These are phyloP conservation scores for Pestalotiopsis sp. DNA, from an alignment of 2,329 filamentous ascomycete species.

Conservation along the genomic window DNA sequence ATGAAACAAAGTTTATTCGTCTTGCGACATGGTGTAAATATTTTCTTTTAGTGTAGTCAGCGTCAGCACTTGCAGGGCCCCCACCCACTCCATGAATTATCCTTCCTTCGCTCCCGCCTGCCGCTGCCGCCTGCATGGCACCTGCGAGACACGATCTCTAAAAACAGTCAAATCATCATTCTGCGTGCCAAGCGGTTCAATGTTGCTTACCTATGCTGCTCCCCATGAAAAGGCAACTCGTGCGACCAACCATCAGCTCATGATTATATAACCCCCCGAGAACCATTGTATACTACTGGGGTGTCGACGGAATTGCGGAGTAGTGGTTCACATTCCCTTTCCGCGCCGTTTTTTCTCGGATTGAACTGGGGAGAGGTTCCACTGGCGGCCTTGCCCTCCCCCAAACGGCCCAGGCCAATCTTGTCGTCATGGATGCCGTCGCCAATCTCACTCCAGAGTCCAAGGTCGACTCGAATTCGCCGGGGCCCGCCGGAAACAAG, in stretches of 20 bases:
- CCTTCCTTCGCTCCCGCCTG: neutral
- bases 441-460: slow-evolving; percentile 6
- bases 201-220: neutral
- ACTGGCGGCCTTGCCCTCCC: neutral
- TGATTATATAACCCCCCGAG: neutral
- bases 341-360: neutral
- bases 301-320: neutral
- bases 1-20: neutral
- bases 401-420: neutral
- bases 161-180: neutral
- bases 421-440: slow-evolving; percentile 8
- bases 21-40: neutral
- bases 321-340: neutral
- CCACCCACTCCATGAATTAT: neutral
- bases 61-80: neutral
- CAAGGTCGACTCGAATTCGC: slow-evolving; percentile 1
- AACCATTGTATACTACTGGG: neutral
- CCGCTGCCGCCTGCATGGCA: neutral
- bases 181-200: neutral
- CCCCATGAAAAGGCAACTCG: neutral
- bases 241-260: neutral
- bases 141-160: neutral
- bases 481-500: neutral
- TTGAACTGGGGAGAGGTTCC: neutral
- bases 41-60: neutral